Base-by-base conservation (phyloP, 2,329 filamentous ascomycete genomes). In the Cordyceps cateniannulata region DNA sequence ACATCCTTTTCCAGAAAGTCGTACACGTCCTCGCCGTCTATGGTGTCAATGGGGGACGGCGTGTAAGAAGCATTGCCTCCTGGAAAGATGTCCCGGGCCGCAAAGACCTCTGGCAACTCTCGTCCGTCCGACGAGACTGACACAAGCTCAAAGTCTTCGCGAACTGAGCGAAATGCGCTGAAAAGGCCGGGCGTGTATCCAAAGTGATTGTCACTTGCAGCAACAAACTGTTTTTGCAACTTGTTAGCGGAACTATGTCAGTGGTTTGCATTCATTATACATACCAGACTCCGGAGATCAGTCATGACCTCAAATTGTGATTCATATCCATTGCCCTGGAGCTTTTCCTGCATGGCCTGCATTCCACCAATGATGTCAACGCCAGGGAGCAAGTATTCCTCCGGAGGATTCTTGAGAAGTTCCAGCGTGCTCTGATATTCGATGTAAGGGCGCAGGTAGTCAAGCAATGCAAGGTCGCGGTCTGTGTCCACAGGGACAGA, bases 401-500 rank as follows among this genome's bases (percentile, higher is more conserved):
- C 45, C 0, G 66, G 65, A 1, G 66, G 66, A 12, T 62, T 45
- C 10, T 54, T 42, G 0, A 67, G 60, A 16, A 60, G 52, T 20
- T 66, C 63, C 16, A 67, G 16, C 1, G 66, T 66, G 52, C 63
- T 63, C 24, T 67, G 66, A 6, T 60, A 65, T 14, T 51, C n/a
- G 1, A 66, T 5, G 6, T 59, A 65, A 3, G 66, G 66, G 18
- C 58, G 51, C 1, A 67, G 49, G 38, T 65, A 67, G 51, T 65
- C 60, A 7, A 67, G 61, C 14, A 67, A 60, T 14, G 60, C 62
- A 12, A 61, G 10, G 35, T 64, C 57, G 2, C 29, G 49, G 25
- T 59, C 51, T 25, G 59, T 61, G 16, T 63, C 61, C 8, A 64
- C 49, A 8, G 56, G 51, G 7, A 67, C 40, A 1, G 64, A 62